phyloP scores from a whole-genome alignment of 2,329 filamentous ascomycete species.

The Chrysosporium keratinophilum region DNA sequence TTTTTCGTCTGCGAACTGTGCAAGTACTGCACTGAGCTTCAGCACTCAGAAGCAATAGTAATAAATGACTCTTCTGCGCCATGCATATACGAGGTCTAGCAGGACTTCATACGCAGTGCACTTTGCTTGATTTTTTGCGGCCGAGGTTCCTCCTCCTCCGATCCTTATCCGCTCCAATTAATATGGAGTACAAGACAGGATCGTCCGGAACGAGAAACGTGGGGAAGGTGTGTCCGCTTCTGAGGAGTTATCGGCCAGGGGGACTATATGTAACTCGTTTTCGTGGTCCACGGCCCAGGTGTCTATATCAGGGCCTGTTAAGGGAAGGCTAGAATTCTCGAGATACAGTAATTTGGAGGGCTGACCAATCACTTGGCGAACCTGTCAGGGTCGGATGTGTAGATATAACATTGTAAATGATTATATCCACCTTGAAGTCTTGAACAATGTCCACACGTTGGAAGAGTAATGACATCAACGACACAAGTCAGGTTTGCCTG shows the following conservation, averaged over 20 bases:
- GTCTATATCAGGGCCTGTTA: background rate
- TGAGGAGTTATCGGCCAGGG: background rate
- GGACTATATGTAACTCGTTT: background rate
- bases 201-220: slow-evolving; percentile 9
- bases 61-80: too few species aligned
- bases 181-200: background rate
- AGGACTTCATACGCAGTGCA: too few species aligned
- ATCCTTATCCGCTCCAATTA: background rate
- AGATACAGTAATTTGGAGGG: background rate
- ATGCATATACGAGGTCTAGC: too few species aligned
- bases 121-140: background rate
- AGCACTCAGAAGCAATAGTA: too few species aligned
- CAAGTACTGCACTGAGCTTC: too few species aligned
- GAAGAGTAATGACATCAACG: too few species aligned
- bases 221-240: slow-evolving; percentile 4
- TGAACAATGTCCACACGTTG: too few species aligned
- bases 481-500: too few species aligned
- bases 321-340: slow-evolving; percentile 3
- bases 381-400: background rate
- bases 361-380: background rate
- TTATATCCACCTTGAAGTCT: background rate
- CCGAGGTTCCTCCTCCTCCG: background rate
- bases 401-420: background rate
- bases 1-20: too few species aligned
- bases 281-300: too few species aligned